Base-by-base conservation (phyloP, 805 yeast species). In the Ogataea angusta region DNA sequence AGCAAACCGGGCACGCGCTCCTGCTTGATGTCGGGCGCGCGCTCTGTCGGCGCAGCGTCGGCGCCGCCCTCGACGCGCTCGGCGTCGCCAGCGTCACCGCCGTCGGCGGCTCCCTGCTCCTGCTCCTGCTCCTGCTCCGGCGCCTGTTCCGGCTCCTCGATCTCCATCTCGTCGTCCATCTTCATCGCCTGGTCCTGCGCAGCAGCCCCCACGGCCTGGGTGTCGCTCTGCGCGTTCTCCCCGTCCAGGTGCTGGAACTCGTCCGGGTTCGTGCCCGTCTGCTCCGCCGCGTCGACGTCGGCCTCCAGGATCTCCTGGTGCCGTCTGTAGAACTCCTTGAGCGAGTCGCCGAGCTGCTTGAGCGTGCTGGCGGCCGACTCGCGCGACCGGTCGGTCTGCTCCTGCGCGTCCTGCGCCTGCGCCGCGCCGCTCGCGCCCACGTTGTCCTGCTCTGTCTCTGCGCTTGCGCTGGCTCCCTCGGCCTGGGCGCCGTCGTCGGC, bases 141-240 rank as follows among this genome's bases (percentile, higher is more conserved):
- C 25, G 50, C 62, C 7, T 63, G 68, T 12, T 64, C 64, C 7
- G 80, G 86, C 48, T 86, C 95, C 41, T 86, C 93, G 49, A 86
- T 82, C 1, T 91, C 93, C 73, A 73, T 78, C 7, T 83, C 85
- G 42, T 86, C 89, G 57, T 89, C 82, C 43, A 90, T 74, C 1
- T 81, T 60, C 57, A 87, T 93, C 12, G 76, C 67, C 54, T 85
- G 89, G 33, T 89, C 96, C 53, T 80, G 75, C 45, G 79, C 78
- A 5, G 96, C 95, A 31, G 90, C 81, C 16, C 98, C 98, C 37
- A 93, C 66, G 1, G 98, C 99, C 62, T 93, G 98, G 0, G 95
- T 86, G 36, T 86, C 90, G 41, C 68, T 71, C 21, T 82, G 80
- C 3, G 91, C 78, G 46, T 84, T 82, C 33, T 82, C 90, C 34